Evolutionary conservation across 352 stramenopile species (phyloP).

Genomic region (Aphanomyces stellatus): DNA sequence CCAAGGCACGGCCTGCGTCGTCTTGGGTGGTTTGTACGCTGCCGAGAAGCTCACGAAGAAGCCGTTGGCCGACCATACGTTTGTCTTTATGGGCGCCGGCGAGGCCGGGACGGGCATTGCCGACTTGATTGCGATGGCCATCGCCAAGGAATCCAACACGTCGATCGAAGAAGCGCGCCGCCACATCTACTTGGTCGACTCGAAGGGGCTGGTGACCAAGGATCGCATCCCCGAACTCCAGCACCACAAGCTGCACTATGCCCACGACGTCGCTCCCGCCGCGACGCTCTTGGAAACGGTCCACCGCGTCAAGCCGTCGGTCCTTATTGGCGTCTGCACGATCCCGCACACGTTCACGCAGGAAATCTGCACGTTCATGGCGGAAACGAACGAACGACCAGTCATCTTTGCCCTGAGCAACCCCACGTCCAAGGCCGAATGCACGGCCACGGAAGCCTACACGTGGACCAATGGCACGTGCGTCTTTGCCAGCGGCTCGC

Average conservation of each 20-base stretch:
- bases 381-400: slow-evolving; percentile 36
- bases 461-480: slow-evolving; percentile 72
- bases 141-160: slow-evolving; percentile 82
- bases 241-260: slow-evolving; percentile 87
- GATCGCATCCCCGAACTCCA: slow-evolving; percentile 68
- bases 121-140: slow-evolving; percentile 87
- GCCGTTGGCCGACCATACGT: slow-evolving; percentile 86
- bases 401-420: slow-evolving; percentile 88
- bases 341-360: slow-evolving; percentile 87
- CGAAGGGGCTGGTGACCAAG: slow-evolving; percentile 76
- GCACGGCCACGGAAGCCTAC: slow-evolving; percentile 81
- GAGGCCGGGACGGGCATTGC: slow-evolving; percentile 93
- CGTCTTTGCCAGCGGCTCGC: slow-evolving; percentile 89
- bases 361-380: slow-evolving; percentile 79
- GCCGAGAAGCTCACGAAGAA: slow-evolving; percentile 64
- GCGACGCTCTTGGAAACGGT: slow-evolving; percentile 65
- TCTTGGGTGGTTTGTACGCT: slow-evolving; percentile 68
- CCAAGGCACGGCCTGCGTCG: slow-evolving; percentile 80
- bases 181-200: slow-evolving; percentile 91
- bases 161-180: slow-evolving; percentile 81
- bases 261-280: slow-evolving; percentile 63
- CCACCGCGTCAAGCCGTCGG: slow-evolving; percentile 85
- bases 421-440: slow-evolving; percentile 79
- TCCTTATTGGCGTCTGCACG: slow-evolving; percentile 92
- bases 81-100: slow-evolving; percentile 93